Evolutionary conservation across 768 basidiomycete genomes (phyloP).

Genomic region (Gautieria morchelliformis): DNA sequence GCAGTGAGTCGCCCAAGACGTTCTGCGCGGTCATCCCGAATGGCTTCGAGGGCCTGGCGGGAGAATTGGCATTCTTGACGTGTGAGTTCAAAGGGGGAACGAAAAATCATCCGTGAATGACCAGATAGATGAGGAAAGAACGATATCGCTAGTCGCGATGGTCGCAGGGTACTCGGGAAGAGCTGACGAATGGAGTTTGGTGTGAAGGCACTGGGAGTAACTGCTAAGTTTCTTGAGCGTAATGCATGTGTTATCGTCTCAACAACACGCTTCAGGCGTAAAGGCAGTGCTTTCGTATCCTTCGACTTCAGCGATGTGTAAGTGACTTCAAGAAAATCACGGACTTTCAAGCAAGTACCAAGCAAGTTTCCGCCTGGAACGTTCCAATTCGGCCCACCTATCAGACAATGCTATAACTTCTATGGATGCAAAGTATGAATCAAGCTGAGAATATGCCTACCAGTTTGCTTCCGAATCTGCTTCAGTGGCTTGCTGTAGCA

Average conservation of each 20-base stretch:
- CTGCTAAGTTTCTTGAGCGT: slow-evolving; percentile 33
- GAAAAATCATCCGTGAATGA: slow-evolving; percentile 23
- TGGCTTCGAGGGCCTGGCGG: slow-evolving; percentile 44
- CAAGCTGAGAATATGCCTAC: slow-evolving; percentile 80
- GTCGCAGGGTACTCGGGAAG: slow-evolving; percentile 38
- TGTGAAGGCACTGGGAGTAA: slow-evolving; percentile 36
- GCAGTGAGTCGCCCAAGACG: slow-evolving; percentile 53
- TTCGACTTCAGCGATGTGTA: slow-evolving; percentile 21
- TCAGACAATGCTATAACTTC: neutral
- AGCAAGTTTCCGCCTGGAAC: neutral
- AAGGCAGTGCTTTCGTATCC: slow-evolving; percentile 20
- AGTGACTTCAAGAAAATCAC: slow-evolving; percentile 8
- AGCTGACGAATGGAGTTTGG: slow-evolving; percentile 39
- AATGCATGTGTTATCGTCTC: slow-evolving; percentile 31
- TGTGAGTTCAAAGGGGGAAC: slow-evolving; percentile 51
- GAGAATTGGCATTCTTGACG: slow-evolving; percentile 60
- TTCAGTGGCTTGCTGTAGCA: slow-evolving; percentile 55
- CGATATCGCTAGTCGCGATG: slow-evolving; percentile 38
- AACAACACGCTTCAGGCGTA: slow-evolving; percentile 13
- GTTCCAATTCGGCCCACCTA: neutral
- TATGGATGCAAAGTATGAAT: slow-evolving; percentile 27
- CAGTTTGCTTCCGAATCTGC: slow-evolving; percentile 74
- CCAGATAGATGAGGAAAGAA: slow-evolving; percentile 57
- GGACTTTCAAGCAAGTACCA: slow-evolving; percentile 12
- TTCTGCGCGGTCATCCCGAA: slow-evolving; percentile 62